Evolutionary conservation across 495 filamentous ascomycete species (phyloP).

Genomic region (Penicillium herquei): DNA sequence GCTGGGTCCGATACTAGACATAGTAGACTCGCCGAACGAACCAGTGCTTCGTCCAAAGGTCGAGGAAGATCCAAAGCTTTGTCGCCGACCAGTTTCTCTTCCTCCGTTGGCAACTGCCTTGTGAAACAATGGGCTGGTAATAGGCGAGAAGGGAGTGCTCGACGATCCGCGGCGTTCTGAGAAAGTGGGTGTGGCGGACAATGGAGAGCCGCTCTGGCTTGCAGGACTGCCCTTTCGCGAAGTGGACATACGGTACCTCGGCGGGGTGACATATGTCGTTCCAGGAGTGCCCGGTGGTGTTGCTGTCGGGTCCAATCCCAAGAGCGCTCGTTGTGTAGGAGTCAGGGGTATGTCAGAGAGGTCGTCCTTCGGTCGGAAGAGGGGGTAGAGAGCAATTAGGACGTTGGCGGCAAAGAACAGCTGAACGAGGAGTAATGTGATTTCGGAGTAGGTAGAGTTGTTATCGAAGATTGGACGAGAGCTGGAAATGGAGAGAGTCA

Average conservation of each 20-base stretch:
- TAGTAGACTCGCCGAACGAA: conserved; percentile 49
- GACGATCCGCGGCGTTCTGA: conserved; percentile 38
- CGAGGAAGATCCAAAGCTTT: conserved; percentile 57
- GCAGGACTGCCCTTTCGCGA: conserved; percentile 54
- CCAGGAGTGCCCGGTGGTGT: conserved; percentile 62
- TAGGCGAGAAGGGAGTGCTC: conserved; percentile 49
- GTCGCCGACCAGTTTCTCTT: conserved; percentile 51
- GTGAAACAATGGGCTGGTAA: conserved; percentile 65
- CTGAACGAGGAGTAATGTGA: conserved; percentile 50
- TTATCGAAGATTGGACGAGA: conserved; percentile 22
- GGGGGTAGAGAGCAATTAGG: conserved; percentile 59
- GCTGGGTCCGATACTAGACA: conserved; percentile 38
- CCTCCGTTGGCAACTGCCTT: conserved; percentile 58
- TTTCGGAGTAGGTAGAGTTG: conserved; percentile 29
- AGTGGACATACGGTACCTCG: conserved; percentile 77
- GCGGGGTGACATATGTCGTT: conserved; percentile 75
- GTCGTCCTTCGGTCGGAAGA: conserved; percentile 69
- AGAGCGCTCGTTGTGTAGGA: conserved; percentile 77
- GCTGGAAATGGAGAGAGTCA: conserved; percentile 16
- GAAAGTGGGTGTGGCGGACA: conserved; percentile 44
- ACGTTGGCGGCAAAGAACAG: conserved; percentile 66
- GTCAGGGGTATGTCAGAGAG: conserved; percentile 89
- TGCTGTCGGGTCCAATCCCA: conserved; percentile 74
- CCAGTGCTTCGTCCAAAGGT: conserved; percentile 42
- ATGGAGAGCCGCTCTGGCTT: conserved; percentile 53